Base-by-base conservation (phyloP, 257 asterid genomes). In the Handroanthus guayacan region DNA sequence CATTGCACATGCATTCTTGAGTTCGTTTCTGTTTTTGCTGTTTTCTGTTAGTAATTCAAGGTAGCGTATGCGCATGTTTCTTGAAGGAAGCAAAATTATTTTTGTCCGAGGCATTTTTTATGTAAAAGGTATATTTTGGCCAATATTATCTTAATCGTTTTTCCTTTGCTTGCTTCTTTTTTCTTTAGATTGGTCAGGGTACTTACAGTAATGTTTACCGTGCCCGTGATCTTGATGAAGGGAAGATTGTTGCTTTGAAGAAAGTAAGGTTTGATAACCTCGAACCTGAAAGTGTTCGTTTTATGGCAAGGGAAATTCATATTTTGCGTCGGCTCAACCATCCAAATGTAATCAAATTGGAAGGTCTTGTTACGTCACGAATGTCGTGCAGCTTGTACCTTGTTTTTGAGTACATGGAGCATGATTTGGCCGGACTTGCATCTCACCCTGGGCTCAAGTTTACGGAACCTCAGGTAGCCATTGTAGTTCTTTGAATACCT, bases 241-340 rank as follows among this genome's bases (percentile, higher is more conserved):
- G 93, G 77, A 94, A 94, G 80, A 87, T 94, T 68, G 98, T 94
- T 67, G 98, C 98, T 47, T 56, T 94, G 80, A 94, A 94, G 90
- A 94, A 94, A 84, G 97, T 94, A 74, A 85, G 98, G 83, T 94
- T 94, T 82, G 98, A 94, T 86, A 94, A 91, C 80, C 87, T 94
- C 79, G 98, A 92, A 84, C 98, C 97, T 48, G 97, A 92, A 84
- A 92, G 98, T 82, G 98, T 91, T 76, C 97, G 96, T 61, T 94
- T 94, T 84, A 94, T 94, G 98, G 97, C 98, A 34, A 86, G 98
- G 85, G 98, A 94, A 88, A 94, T 94, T 82, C 96, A 87, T 80
- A 87, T 94, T 77, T 89, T 94, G 75, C 95, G 98, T 13, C 85
- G 88, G 85, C 94, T 94, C 56, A 89, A 87, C 85, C 98, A 94